Evolutionary conservation across 1,284 basidiomycete genomes (phyloP), one percentile per base, ranked within the genome.

Genomic region (Mycena citricolor): DNA sequence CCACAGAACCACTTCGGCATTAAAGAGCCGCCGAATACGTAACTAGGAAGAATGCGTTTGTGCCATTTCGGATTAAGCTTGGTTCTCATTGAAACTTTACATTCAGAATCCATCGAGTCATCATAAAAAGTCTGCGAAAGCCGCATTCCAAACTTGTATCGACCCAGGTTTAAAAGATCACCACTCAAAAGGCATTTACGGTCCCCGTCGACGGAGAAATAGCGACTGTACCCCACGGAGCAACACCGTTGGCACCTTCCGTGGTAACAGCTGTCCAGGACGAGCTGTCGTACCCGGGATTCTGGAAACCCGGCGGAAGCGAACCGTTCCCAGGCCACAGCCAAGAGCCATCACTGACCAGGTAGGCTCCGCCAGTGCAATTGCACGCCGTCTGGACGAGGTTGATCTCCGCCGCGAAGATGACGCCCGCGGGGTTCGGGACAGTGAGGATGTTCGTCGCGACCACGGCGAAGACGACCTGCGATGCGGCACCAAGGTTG

Each of bases 401-500:
- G 33, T 19, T 44, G 28, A 44, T 24, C 42, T 44, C 26, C 8
- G 38, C 34, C n/a, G 21, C 28, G 4, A 23, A 33, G 14, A 37
- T 30, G 26, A 36, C 13, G 21, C 33, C 42, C 19, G 34, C 42
- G 2, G 42, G 42, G 14, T 35, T 35, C 17, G 17, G 10, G 26
- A 22, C 5, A n/a, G n/a, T n/a, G n/a, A n/a, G n/a, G n/a, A n/a
- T n/a, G 34, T 44, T 44, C 20, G 42, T 44, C 14, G 42, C 34
- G 20, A 29, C 32, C 28, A 19, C 42, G 8, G 42, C 42, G 38
- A 44, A 44, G 8, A 44, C 42, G 2, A 44, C 34, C 3, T 35
- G 16, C 5, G 31, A 3, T 2, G 40, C 16, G 24, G 31, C 25
- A 17, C 14, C 35, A 8, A 44, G 17, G 30, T 38, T 22, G 42